Base-by-base conservation (phyloP, 345 rosid genomes). In the Rhodamnia rubescens region DNA sequence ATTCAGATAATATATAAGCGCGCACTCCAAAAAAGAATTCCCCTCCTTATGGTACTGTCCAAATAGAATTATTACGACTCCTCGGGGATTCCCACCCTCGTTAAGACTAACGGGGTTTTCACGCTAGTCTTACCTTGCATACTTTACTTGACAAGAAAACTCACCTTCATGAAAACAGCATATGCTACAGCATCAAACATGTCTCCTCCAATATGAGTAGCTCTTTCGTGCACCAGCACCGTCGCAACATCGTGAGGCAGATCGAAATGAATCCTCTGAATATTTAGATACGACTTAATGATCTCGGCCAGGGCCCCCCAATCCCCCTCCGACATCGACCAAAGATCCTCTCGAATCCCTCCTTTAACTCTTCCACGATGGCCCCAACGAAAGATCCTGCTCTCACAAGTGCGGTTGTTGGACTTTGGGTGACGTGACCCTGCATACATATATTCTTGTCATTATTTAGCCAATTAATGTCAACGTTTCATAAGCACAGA, bases 271-370 rank as follows among this genome's bases (percentile, higher is more conserved):
- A 84, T 81, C 22, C 83, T 88, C 42, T 40, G 26, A 2, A 88
- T 55, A 24, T 84, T 81, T 1, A 88, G 90, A 55, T 53, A 84
- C 2, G 83, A 82, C 56, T 61, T 84, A 18, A 88, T 82, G 15
- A 85, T 84, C 87, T n/a, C 58, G 5, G 24, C 82, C 47, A 86
- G 2, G 15, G 50, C 56, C 4, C 75, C 1, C 89, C 89, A 7
- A 26, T 86, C 53, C 89, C 85, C 89, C 89, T 21, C 87, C 87
- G 18, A 88, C 89, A 24, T 88, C 87, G 11, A 85, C 89, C 74
- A 85, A 26, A 5, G 82, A 55, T 3, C 51, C 57, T 16, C 10
- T 47, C 57, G 51, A 87, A 87, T 27, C 85, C 87, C 20, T 87
- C 87, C 21, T 47, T 14, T 13, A 83, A 82, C 3, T n/a, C 40